Conservation (phyloP, 2,329 filamentous ascomycete species). For the Xylariales sp. region DNA sequence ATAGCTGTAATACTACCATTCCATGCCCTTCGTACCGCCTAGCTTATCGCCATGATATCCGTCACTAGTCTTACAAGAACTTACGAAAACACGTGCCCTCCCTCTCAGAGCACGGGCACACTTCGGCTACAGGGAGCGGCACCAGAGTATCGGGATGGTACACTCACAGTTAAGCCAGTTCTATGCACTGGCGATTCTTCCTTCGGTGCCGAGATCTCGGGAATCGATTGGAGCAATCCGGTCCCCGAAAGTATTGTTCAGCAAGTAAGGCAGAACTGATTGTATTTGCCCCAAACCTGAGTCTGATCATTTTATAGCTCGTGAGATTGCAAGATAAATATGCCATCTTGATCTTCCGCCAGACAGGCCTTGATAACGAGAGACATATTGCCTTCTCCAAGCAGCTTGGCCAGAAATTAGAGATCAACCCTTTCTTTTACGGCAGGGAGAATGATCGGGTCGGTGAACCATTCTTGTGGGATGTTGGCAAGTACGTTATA, state of each 20-base stretch:
- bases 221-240: constrained; percentile 3
- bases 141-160: background rate
- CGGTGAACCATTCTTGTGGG: constrained; percentile 16
- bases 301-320: too few species aligned
- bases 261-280: constrained; percentile 1
- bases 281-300: too few species aligned
- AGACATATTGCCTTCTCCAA: constrained; percentile 18
- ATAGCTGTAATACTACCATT: too few species aligned
- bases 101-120: background rate
- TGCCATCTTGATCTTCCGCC: constrained; percentile 16
- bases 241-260: background rate
- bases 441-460: constrained; percentile 19
- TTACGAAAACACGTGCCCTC: constrained; percentile 5
- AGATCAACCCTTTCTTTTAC: constrained; percentile 20
- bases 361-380: constrained; percentile 16
- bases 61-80: constrained; percentile 2
- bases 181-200: background rate
- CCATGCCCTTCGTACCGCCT: too few species aligned
- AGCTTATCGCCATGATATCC: background rate
- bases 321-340: constrained; percentile 18
- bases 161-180: background rate
- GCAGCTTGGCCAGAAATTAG: constrained; percentile 17
- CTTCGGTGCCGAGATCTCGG: constrained; percentile 4
- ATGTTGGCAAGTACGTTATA: constrained; percentile 14
- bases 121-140: background rate